A percentile compares a stretch with the other conserved stretches of the same genome.
Evolutionary conservation across 768 basidiomycete species (phyloP).

Genomic region (Amanita fuliginea): DNA sequence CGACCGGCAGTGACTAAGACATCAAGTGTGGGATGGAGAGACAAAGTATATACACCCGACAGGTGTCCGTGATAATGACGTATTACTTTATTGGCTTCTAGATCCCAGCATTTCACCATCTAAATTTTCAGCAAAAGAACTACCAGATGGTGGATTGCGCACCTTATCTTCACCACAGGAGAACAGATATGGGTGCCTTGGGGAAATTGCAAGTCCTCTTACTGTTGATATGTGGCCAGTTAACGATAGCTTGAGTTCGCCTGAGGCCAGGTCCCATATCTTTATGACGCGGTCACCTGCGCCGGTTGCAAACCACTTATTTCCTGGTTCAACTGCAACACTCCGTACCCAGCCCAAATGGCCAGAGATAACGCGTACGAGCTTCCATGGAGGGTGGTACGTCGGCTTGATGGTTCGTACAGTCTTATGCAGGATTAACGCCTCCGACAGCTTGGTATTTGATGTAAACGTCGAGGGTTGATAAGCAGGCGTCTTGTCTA

Average conservation of each 20-base stretch:
- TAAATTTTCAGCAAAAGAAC: conserved; percentile 17
- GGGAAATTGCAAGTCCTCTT: conserved; percentile 84
- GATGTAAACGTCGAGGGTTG: conserved; percentile 65
- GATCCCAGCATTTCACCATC: conserved; percentile 99
- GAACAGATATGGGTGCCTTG: conserved; percentile 93
- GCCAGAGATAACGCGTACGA: conserved; percentile 92
- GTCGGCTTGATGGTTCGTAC: conserved; percentile 90
- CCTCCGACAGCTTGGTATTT: conserved; percentile 65
- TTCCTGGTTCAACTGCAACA: conserved; percentile 94
- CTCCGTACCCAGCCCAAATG: conserved; percentile 97
- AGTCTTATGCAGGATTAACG: conserved; percentile 87
- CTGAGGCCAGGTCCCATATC: conserved; percentile 96
- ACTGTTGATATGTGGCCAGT: conserved; percentile 98
- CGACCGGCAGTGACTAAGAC: conserved; percentile 91
- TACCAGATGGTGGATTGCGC: conserved; percentile 5
- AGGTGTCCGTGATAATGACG: conserved; percentile 98
- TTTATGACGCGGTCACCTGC: conserved; percentile 98
- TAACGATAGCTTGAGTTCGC: conserved; percentile 92
- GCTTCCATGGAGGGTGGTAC: conserved; percentile 95
- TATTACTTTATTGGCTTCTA: conserved; percentile 98
- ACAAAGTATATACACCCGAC: conserved; percentile 92
- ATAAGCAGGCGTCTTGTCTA: conserved; percentile 61
- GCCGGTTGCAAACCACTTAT: conserved; percentile 97
- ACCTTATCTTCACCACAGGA: conserved; percentile 98
- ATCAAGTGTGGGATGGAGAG: conserved; percentile 92